A percentile compares a stretch with the other conserved stretches of the same genome.
Conservation (phyloP, 495 filamentous ascomycete genomes). For the Patellaria atrata region DNA sequence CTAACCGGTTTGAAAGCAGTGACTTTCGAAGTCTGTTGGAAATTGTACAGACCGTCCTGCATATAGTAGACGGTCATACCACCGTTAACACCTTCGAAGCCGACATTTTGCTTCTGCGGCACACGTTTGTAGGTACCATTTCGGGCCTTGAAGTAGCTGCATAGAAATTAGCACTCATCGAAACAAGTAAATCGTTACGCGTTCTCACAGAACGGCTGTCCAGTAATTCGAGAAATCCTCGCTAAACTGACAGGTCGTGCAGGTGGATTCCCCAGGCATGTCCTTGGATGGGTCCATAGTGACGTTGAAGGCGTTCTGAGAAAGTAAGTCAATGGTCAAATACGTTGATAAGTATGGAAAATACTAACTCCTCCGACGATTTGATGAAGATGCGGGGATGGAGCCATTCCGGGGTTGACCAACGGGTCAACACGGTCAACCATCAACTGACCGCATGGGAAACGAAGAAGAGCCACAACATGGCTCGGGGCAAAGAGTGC, state of each 20-base stretch:
- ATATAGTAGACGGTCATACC: constrained; percentile 10
- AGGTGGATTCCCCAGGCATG: constrained; percentile 14
- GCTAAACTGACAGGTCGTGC: constrained; percentile 16
- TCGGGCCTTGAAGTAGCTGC: constrained; percentile 18
- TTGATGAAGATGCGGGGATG: constrained; percentile 31
- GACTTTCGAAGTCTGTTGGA: constrained; percentile 3
- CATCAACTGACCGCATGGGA: constrained; percentile 11
- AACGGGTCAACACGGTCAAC: constrained; percentile 15
- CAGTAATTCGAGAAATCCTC: constrained; percentile 12
- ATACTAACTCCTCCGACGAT: constrained; percentile 36
- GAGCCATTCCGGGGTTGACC: constrained; percentile 10
- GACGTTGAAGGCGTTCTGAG: constrained; percentile 13
- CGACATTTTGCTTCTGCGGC: constrained; percentile 4
- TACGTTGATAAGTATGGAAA: too few species aligned
- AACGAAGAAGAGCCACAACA: constrained; percentile 10
- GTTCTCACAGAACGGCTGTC: too few species aligned
- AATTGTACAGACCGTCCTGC: too few species aligned
- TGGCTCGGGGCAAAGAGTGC: constrained; percentile 8
- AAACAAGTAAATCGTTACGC: too few species aligned
- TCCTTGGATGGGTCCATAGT: constrained; percentile 15
- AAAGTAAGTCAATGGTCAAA: too few species aligned
- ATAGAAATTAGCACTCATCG: too few species aligned
- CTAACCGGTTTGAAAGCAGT: too few species aligned
- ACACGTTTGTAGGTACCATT: constrained; percentile 15
- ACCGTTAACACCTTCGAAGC: constrained; percentile 6